A percentile compares a stretch with the other conserved stretches of the same genome.
phyloP scores from a whole-genome alignment of 2,329 filamentous ascomycete species.

The Teratosphaeriaceae sp. region DNA sequence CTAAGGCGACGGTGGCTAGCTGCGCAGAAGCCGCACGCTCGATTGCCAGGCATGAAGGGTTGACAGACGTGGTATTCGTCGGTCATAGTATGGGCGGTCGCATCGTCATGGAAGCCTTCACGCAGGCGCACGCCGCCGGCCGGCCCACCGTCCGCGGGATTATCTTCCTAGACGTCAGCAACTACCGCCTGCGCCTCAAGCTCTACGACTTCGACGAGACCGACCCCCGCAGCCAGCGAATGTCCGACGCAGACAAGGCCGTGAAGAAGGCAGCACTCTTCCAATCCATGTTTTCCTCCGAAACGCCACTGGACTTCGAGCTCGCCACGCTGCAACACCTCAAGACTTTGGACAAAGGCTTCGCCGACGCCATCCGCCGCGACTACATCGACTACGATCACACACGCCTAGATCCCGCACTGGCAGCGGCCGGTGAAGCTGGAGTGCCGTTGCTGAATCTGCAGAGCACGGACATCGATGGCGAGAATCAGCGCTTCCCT shows the following conservation, averaged over 20 bases:
- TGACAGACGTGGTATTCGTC: slow-evolving; percentile 5
- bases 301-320: slow-evolving; percentile 8
- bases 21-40: slow-evolving; percentile 6
- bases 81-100: slow-evolving; percentile 13
- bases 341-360: slow-evolving; percentile 4
- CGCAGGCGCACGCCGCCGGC: background rate
- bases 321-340: slow-evolving; percentile 5
- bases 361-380: slow-evolving; percentile 6
- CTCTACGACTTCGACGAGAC: slow-evolving; percentile 9
- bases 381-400: slow-evolving; percentile 10
- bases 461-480: slow-evolving; percentile 8
- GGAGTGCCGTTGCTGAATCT: slow-evolving; percentile 7
- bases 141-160: slow-evolving; percentile 1
- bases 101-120: slow-evolving; percentile 5
- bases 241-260: slow-evolving; percentile 1
- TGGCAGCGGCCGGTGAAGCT: slow-evolving; percentile 4
- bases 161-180: slow-evolving; percentile 11
- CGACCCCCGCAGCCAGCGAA: slow-evolving; percentile 4
- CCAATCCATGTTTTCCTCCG: slow-evolving; percentile 8
- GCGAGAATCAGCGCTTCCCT: slow-evolving; percentile 5
- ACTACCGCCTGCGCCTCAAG: slow-evolving; percentile 7
- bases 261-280: slow-evolving; percentile 6
- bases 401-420: background rate
- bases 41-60: slow-evolving; percentile 1
- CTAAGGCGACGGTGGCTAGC: background rate